Base-by-base conservation (phyloP, 106 monocot genomes). In the Apostasia shenzhenica region DNA sequence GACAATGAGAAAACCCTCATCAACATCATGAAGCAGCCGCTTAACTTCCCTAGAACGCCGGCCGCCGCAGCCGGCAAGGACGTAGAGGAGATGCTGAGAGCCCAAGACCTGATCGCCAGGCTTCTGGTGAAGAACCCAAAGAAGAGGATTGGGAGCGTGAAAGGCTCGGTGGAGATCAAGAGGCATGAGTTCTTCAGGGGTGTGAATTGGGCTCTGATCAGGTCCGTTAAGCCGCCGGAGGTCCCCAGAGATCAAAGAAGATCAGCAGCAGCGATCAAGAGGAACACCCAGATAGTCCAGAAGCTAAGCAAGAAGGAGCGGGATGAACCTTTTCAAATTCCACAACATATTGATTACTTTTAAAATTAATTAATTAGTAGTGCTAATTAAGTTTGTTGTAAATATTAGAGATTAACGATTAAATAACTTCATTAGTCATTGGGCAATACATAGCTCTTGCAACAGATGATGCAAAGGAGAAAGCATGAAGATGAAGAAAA, bases 171-270 rank as follows among this genome's bases (percentile, higher is more conserved):
- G 14, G 94, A 91, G 79, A 82, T 94, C 59, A 94, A 94, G 70
- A 65, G 83, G 71, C 94, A 94, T 14, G 85, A 83, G 49, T 94
- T 94, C 79, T 91, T 94, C 49, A 83, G 73, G 14, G 88, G 85
- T 6, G 85, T 91, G 56, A 88, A 94, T 40, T 94, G 94, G 94
- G 91, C 94, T 11, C 74, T 94, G 51, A 84, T 94, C 45, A 75
- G 94, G 65, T 85, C 88, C 0, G 94, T 88, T 11, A 81, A 48
- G 74, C 91, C 94, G 0, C 94, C 94, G 2, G 88, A 81, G 78
- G 68, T 85, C 14, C 92, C 85, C 6, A 71, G 67, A 12, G 74
- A 85, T 48, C 13, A 54, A 63, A 44, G 76, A 82, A 57, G 67
- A 13, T 57, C 6, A 68, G 64, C 49, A 70, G 47, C 38, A 41